These are phyloP conservation scores for Lyophyllum atratum DNA, from an alignment of 768 basidiomycete genomes.

Conservation along the genomic window DNA sequence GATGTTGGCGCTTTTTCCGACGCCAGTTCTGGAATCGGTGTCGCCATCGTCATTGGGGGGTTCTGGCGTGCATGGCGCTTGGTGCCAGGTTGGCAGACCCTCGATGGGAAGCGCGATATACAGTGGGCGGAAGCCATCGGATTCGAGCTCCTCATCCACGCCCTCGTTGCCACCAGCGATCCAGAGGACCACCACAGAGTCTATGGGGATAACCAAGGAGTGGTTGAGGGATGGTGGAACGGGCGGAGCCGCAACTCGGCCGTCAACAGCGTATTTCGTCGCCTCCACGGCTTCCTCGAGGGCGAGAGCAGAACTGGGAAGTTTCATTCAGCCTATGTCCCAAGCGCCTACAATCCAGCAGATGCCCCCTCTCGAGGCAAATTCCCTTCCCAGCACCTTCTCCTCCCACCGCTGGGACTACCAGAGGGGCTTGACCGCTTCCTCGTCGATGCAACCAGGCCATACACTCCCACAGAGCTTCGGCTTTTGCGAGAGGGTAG, in stretches of 20 bases:
- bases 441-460: neutral
- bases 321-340: slow-evolving; percentile 35
- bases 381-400: neutral
- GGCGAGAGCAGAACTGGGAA: neutral
- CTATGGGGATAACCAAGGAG: slow-evolving; percentile 32
- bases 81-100: slow-evolving; percentile 24
- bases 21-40: slow-evolving; percentile 27
- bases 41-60: slow-evolving; percentile 24
- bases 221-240: slow-evolving; percentile 38
- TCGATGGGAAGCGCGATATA: slow-evolving; percentile 35
- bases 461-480: neutral
- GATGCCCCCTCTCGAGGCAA: neutral
- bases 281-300: slow-evolving; percentile 19
- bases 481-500: too few relatives aligned
- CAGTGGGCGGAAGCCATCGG: slow-evolving; percentile 42
- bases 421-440: neutral
- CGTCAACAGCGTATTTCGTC: slow-evolving; percentile 30
- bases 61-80: slow-evolving; percentile 33
- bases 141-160: slow-evolving; percentile 33
- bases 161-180: slow-evolving; percentile 3
- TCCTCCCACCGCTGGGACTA: neutral
- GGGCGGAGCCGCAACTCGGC: slow-evolving; percentile 25
- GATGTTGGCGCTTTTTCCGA: slow-evolving; percentile 33
- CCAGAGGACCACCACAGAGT: slow-evolving; percentile 13
- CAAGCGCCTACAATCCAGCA: slow-evolving; percentile 33